These are phyloP conservation scores for thale cress (Arabidopsis thaliana) DNA, from an alignment of 345 rosid genomes.

Conservation along the genomic window TAIR10.1 NC_003074.8:22129501-22130000, in stretches of 20 bases:
- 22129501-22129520: slow-evolving; percentile 41
- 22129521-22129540: slow-evolving; percentile 39
- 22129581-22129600: slow-evolving; percentile 26
- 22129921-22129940: neutral
- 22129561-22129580: slow-evolving; percentile 25
- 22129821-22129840: slow-evolving; percentile 12
- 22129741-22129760: neutral
- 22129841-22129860: slow-evolving; percentile 28
- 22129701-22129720: neutral
- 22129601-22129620: slow-evolving; percentile 11
- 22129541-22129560: slow-evolving; percentile 47
- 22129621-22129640: slow-evolving; percentile 47
- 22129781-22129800: neutral
- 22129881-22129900: slow-evolving; percentile 4
- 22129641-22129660: slow-evolving; percentile 17
- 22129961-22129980: neutral
- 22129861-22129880: neutral
- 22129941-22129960: slow-evolving; percentile 24
- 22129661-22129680: slow-evolving; percentile 25
- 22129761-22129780: slow-evolving; percentile 9
- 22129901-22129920: slow-evolving; percentile 13
- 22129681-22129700: slow-evolving; percentile 19
- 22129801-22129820: neutral
- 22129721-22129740: slow-evolving; percentile 25
- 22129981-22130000: neutral